Evolutionary conservation across 2,329 filamentous ascomycete species (phyloP).

Genomic region (Diaporthe humulicola): DNA sequence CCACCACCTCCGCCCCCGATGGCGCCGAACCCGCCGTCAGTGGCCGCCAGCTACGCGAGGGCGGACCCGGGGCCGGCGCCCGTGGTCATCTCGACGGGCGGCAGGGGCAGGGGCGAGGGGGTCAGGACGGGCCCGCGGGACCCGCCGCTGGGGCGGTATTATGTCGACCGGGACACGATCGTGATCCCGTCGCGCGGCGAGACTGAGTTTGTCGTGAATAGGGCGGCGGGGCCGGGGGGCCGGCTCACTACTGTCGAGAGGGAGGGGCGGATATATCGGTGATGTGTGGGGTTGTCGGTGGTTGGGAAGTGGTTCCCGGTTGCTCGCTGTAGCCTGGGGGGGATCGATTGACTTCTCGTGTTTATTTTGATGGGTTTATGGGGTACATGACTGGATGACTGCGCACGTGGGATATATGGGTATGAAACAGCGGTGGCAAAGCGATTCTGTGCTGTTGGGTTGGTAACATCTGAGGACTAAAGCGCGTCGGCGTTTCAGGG

Average conservation of each 20-base stretch:
- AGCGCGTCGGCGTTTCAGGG: conserved; percentile 18
- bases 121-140: not conserved
- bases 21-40: conserved; percentile 26
- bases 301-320: too few species aligned
- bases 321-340: not conserved
- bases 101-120: not conserved
- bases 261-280: conserved; percentile 32
- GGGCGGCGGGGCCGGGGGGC: conserved; percentile 28
- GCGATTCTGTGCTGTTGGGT: not conserved
- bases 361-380: not conserved
- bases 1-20: conserved; percentile 7
- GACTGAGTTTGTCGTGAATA: conserved; percentile 27
- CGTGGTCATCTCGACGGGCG: conserved; percentile 9
- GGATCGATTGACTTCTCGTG: not conserved
- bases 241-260: conserved; percentile 26
- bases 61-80: not conserved
- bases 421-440: conserved; percentile 1
- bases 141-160: conserved; percentile 25
- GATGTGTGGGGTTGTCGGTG: not conserved
- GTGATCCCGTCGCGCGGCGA: conserved; percentile 35
- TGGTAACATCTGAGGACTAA: not conserved
- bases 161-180: conserved; percentile 33
- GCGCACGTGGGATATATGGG: not conserved
- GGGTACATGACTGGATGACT: not conserved
- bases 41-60: conserved; percentile 13